These are phyloP conservation scores for Haplosporangium sp. DNA, from an alignment of 371 early-diverging fungal species.

Conservation along the genomic window DNA sequence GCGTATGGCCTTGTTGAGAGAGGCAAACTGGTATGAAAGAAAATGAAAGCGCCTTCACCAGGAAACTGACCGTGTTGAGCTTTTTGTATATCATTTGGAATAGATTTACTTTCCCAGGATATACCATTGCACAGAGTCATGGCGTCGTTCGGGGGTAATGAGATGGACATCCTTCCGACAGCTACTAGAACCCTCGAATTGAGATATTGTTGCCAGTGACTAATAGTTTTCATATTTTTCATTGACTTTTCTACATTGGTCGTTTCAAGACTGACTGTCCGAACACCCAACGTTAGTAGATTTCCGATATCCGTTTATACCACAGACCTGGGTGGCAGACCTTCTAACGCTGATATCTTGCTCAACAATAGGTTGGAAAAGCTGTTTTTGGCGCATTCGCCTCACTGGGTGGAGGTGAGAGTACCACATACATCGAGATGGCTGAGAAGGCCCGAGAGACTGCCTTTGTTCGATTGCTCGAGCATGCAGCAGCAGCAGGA, in stretches of 20 bases:
- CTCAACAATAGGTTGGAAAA: conserved; percentile 31
- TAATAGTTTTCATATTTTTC: not conserved
- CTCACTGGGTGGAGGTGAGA: conserved; percentile 49
- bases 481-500: conserved; percentile 48
- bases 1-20: conserved; percentile 11
- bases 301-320: no score
- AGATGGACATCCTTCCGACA: not conserved
- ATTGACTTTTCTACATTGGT: not conserved
- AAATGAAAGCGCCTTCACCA: not conserved
- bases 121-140: conserved; percentile 27
- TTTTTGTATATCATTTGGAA: not conserved
- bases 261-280: conserved; percentile 32
- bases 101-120: conserved; percentile 44
- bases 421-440: conserved; percentile 49
- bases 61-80: no score
- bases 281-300: conserved; percentile 39
- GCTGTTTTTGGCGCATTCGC: conserved; percentile 53
- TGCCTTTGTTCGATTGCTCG: conserved; percentile 47
- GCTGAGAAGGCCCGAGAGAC: conserved; percentile 55
- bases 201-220: not conserved
- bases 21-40: not conserved
- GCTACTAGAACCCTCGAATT: not conserved
- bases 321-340: no score
- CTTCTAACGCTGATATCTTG: no score
- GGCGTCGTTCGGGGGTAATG: conserved; percentile 53